Percentiles rank a stretch among this genome's conserved stretches.
Conservation (phyloP, 805 yeast species). For the Maudiozyma serrabonitensis region DNA sequence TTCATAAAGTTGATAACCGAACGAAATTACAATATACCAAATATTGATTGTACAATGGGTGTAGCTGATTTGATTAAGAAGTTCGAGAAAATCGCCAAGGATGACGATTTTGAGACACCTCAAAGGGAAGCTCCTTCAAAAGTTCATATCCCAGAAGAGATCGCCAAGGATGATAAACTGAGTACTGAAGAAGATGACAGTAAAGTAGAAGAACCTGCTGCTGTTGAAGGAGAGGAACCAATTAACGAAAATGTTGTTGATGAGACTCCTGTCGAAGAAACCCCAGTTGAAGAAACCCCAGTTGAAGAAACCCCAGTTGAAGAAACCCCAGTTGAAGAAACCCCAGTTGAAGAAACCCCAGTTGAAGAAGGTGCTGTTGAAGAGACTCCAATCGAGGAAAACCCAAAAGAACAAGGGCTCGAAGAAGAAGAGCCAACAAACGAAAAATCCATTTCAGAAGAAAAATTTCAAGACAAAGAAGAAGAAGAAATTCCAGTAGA, state of each 20-base stretch:
- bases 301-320: conserved; percentile 1
- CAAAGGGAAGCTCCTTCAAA: background rate
- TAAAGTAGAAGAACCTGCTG: conserved; percentile 7
- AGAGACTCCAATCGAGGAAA: background rate
- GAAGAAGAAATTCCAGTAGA: conserved; percentile 1
- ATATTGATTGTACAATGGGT: conserved; percentile 19
- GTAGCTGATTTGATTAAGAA: conserved; percentile 31
- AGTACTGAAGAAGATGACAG: conserved; percentile 3
- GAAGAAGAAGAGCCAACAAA: conserved; percentile 5
- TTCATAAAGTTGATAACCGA: too few relatives aligned
- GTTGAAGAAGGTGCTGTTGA: conserved; percentile 4
- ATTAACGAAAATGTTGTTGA: background rate
- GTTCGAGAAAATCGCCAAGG: conserved; percentile 24
- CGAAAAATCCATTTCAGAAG: conserved; percentile 3
- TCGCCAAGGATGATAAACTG: conserved; percentile 1
- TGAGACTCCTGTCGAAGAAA: background rate
- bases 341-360: conserved; percentile 6
- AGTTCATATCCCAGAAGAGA: background rate
- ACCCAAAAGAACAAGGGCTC: background rate
- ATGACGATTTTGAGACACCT: conserved; percentile 5
- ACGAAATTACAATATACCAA: too few relatives aligned
- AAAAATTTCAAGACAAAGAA: conserved; percentile 1
- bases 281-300: background rate
- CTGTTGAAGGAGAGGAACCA: background rate
- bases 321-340: conserved; percentile 1